Conservation (phyloP, 805 yeast genomes). For the Candida anglica region DNA sequence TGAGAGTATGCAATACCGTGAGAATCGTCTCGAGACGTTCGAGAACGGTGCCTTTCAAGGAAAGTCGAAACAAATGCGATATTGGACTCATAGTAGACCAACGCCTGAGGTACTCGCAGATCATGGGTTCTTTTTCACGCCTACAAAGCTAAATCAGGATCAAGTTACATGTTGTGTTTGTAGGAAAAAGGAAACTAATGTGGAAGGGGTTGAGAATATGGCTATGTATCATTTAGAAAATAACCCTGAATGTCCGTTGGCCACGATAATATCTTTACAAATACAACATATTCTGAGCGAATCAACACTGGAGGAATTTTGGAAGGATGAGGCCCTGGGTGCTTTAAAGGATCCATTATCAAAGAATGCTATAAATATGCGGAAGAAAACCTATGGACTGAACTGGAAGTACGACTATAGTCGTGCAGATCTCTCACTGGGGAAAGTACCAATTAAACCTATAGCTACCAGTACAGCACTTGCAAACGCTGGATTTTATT, state of each 20-base stretch:
- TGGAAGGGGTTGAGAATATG: slow-evolving; percentile 13
- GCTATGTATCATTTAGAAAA: slow-evolving; percentile 15
- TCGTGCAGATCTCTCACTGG: not conserved
- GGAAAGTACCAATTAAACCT: slow-evolving; percentile 6
- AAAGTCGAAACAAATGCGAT: slow-evolving; percentile 9
- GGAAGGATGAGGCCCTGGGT: slow-evolving; percentile 2
- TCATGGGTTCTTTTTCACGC: slow-evolving; percentile 61
- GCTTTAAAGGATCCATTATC: slow-evolving; percentile 31
- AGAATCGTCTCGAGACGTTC: slow-evolving; percentile 18
- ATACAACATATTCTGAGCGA: slow-evolving; percentile 6
- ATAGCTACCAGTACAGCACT: slow-evolving; percentile 35
- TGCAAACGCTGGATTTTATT: slow-evolving; percentile 46
- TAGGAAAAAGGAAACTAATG: slow-evolving; percentile 27
- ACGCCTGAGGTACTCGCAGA: slow-evolving; percentile 35
- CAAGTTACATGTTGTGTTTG: slow-evolving; percentile 60
- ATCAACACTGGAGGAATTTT: slow-evolving; percentile 1
- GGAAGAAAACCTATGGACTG: slow-evolving; percentile 37
- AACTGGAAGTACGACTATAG: slow-evolving; percentile 43
- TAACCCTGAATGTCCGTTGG: slow-evolving; percentile 15
- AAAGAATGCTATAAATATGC: slow-evolving; percentile 21
- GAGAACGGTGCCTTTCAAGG: slow-evolving; percentile 12
- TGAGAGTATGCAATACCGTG: slow-evolving; percentile 20
- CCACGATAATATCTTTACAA: slow-evolving; percentile 11
- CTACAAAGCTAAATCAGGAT: slow-evolving; percentile 41
- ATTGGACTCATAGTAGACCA: slow-evolving; percentile 18